Base-by-base conservation (phyloP, 208 protist species). In the Trypanosoma scelopori region DNA sequence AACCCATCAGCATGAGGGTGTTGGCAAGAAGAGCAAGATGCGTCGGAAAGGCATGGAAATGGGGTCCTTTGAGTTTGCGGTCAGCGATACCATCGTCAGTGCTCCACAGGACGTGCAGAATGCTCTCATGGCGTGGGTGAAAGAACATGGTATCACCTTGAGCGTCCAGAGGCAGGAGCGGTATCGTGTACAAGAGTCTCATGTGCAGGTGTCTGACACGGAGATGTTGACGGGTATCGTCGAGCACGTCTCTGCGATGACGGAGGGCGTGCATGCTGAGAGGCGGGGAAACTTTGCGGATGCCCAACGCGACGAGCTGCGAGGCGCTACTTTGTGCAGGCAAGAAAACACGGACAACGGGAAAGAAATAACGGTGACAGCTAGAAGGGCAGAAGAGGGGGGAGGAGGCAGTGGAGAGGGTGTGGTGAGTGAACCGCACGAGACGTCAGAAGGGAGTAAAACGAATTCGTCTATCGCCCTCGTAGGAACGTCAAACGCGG, bases 81-180 rank as follows among this genome's bases (percentile, higher is more conserved):
- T 46, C 15, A 62, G 43, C 23, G 45, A 67, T 3, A 16, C 6
- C 20, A 60, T 56, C 41, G 6, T 62, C 30, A n/a, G 23, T 15
- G 32, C 39, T 22, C 49, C 59, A 15, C 9, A 60, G 28, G 35
- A 37, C 45, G 42, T 67, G 61, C 51, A 50, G 16, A 25, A 53
- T 25, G 28, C 20, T 0, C 32, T 74, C 18, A 22, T 55, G 18
- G 20, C n/a, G 22, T 74, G 68, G 68, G 46, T 62, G 32, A 45
- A 74, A 12, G 9, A 37, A 27, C 48, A 67, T 35, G 39, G 32
- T 7, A 46, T 74, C 30, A 32, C 20, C 7, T 50, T 72, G 42
- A 56, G 28, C 15, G 45, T 65, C 46, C 30, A 55, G 22, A 28
- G 53, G 46, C 12, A 7, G 20, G 22, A 55, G 28, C 32, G 32